Percentiles rank a stretch among this genome's conserved stretches.
phyloP scores from a whole-genome alignment of 2,329 filamentous ascomycete genomes.

The Fonsecaea monophora region DNA sequence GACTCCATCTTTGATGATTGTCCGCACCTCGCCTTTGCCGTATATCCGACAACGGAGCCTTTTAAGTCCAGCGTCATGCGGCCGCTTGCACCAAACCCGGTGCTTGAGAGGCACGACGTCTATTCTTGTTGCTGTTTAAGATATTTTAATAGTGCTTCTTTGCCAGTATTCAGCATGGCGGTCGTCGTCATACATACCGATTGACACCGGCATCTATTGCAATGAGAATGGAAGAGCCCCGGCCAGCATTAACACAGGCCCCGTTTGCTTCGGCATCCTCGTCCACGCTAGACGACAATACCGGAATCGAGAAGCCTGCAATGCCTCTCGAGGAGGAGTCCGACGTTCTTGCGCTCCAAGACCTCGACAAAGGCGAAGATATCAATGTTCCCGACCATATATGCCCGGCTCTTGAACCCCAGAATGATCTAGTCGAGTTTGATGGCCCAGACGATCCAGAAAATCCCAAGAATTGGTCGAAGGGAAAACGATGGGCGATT shows the following conservation, averaged over 20 bases:
- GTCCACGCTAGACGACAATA: constrained; percentile 16
- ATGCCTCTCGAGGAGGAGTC: not conserved
- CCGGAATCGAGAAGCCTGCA: constrained; percentile 13
- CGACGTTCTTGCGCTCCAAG: constrained; percentile 9
- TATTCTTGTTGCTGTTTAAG: not conserved
- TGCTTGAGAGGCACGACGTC: not conserved
- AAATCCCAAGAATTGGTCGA: constrained; percentile 43
- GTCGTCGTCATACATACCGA: not conserved
- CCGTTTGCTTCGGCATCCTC: constrained; percentile 21
- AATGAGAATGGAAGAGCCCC: constrained; percentile 3
- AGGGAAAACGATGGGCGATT: constrained; percentile 50
- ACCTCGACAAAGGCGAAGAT: not conserved
- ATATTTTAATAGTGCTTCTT: not conserved
- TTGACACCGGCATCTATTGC: not conserved
- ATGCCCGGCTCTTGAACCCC: not conserved
- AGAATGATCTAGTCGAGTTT: constrained; percentile 37
- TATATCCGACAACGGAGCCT: constrained; percentile 17
- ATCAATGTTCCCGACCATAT: not conserved
- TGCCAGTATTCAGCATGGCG: constrained; percentile 10
- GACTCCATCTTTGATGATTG: not conserved
- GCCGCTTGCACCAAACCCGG: constrained; percentile 1
- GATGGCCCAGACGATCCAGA: constrained; percentile 41
- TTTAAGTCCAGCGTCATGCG: constrained; percentile 22
- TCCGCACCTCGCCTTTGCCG: constrained; percentile 10
- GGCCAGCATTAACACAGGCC: not conserved